Evolutionary conservation across 768 basidiomycete species (phyloP), one percentile per base, ranked within the genome.

Genomic region (Hebeloma cylindrosporum): DNA sequence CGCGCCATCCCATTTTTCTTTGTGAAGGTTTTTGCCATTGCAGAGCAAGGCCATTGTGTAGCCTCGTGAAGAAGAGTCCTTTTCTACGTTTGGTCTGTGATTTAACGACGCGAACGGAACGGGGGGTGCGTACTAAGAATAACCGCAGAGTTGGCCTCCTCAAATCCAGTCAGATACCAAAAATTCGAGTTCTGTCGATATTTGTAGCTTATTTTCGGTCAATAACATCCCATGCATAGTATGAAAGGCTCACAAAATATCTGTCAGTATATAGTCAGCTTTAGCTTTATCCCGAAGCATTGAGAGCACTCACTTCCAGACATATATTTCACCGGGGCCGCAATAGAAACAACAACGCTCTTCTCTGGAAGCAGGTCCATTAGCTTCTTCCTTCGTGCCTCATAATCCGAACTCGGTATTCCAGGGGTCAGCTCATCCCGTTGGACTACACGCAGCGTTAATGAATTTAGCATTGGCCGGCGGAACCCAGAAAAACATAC

Each of bases 131-230:
- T 38, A 89, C 92, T 83, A 34, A 99, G 73, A 28, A 97, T 74
- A 31, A 98, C 70, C 0, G 90, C 93, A 13, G 95, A 80, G 44
- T 95, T 87, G 1, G 93, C 90, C 60, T 98, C 95, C 45, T 92
- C 82, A 57, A 96, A 96, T 8, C 96, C 96, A 0, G 96, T 96
- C 10, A 99, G 72, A 63, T 99, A 98, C 87, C 87, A 92, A 62
- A 94, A 90, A 65, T 95, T 85, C 27, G 89, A 92, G 0, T 82
- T 81, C 66, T 95, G 95, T 17, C 95, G 81, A 60, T 90, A 96
- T 62, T 93, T 93, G 75, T 97, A 96, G 64, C 94, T 98, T 27
- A 27, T 40, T 13, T 38, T 43, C 35, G 13, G 57, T 34, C 7
- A 42, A n/a, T 30, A 21, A 21, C 30, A 18, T 14, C 17, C 8